Evolutionary conservation across 2,329 filamentous ascomycete genomes (phyloP), one percentile per base, ranked within the genome.

Genomic region (Nothophoma quercina): DNA sequence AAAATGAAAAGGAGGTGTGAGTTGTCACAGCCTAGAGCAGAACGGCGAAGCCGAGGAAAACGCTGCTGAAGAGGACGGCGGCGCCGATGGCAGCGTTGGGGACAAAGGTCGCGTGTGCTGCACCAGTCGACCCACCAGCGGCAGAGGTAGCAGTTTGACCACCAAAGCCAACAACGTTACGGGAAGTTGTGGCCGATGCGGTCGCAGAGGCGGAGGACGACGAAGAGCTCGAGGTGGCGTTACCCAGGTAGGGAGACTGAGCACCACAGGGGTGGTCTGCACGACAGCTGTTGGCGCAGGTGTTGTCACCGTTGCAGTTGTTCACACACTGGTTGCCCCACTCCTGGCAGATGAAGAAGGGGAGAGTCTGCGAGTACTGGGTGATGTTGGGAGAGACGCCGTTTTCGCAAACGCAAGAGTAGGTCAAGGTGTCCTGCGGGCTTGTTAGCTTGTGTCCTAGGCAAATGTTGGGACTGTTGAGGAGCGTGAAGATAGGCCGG

Each of bases 361-460:
- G 90, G 21, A 95, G 79, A 1, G 90, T 93, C 63, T 91, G 81
- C 16, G 87, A 88, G 82, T 88, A 95, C 75, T 93, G 83, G 67
- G 87, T 85, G 40, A 90, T 76, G 76, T 93, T 92, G 62, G 90
- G 90, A 44, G 82, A 76, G 56, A 81, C 71, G 70, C 84, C 83
- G 64, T 88, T 81, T 58, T 81, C 80, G 78, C 90, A 95, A 63
- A 91, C 79, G 73, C 90, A 95, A 58, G 81, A 79, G 76, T 88
- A 93, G n/a, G 77, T 81, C 41, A 93, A 81, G 16, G 79, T 77
- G 43, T 80, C 60, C 65, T 68, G 39, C 23, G 15, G 25, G 23
- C 15, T 16, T 16, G 41, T 56, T 46, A 57, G 57, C 41, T 33
- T 5, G 9, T 25, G 16, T 21, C 34, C 22, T 43, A 21, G 19